Conservation (phyloP, 257 asterid genomes). For the Gardenia jasminoides region DNA sequence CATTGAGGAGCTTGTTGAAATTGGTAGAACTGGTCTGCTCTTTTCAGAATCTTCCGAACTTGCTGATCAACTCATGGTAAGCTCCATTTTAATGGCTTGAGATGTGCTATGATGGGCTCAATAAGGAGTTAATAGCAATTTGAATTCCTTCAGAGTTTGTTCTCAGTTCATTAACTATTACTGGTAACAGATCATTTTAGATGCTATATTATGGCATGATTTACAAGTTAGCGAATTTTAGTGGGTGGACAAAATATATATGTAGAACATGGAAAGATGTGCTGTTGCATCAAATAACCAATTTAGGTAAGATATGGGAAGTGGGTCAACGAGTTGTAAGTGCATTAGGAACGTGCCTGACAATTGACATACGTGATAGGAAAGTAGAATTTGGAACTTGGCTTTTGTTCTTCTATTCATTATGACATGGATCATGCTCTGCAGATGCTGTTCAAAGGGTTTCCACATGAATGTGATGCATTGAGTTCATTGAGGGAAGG, state of each 20-base stretch:
- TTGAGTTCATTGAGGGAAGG: slow-evolving; percentile 61
- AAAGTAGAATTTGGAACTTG: background rate
- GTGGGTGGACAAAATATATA: background rate
- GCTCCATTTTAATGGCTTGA: slow-evolving; percentile 16
- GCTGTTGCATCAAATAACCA: background rate
- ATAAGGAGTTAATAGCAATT: background rate
- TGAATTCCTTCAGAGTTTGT: background rate
- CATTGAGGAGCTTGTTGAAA: slow-evolving; percentile 84
- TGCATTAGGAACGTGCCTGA: background rate
- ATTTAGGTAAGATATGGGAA: background rate
- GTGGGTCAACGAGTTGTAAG: background rate
- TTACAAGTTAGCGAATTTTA: background rate
- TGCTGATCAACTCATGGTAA: slow-evolving; percentile 90
- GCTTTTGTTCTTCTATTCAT: background rate
- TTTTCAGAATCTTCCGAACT: slow-evolving; percentile 91
- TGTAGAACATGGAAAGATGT: background rate
- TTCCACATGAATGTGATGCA: slow-evolving; percentile 63
- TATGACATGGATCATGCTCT: background rate
- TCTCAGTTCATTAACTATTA: background rate
- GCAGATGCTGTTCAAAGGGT: slow-evolving; percentile 85
- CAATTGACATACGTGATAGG: background rate
- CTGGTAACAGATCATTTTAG: background rate
- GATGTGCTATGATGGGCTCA: background rate
- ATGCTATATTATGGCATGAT: background rate
- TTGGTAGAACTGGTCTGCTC: slow-evolving; percentile 80